Conservation (phyloP, 768 basidiomycete genomes). For the Rubroboletus satanas region DNA sequence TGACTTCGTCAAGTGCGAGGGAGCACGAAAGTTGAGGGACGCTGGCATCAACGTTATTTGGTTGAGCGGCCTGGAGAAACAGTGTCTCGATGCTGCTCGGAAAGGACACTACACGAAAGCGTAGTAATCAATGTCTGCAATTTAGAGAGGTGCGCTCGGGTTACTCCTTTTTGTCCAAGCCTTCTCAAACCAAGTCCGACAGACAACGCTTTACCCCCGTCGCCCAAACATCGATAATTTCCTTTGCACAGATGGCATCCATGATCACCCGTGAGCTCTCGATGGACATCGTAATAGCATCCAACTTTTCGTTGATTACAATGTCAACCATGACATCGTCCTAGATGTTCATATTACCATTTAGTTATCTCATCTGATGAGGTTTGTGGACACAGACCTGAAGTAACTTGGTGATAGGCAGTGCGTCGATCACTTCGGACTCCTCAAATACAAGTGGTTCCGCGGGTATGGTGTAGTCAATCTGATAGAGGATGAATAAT, state of each 20-base stretch:
- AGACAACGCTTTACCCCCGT: slow-evolving; percentile 14
- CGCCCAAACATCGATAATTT: slow-evolving; percentile 21
- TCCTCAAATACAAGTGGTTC: slow-evolving; percentile 4
- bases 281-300: slow-evolving; percentile 20
- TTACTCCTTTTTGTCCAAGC: neutral
- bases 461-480: slow-evolving; percentile 35
- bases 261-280: slow-evolving; percentile 20
- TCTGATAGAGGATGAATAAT: slow-evolving; percentile 18
- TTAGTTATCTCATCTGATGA: neutral
- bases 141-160: slow-evolving; percentile 3
- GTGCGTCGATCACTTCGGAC: slow-evolving; percentile 10
- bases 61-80: slow-evolving; percentile 67
- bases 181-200: neutral
- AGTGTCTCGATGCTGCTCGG: slow-evolving; percentile 80
- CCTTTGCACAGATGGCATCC: slow-evolving; percentile 11
- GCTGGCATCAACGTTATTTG: slow-evolving; percentile 76
- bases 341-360: slow-evolving; percentile 11
- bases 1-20: slow-evolving; percentile 94
- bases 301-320: slow-evolving; percentile 15
- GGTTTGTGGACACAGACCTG: slow-evolving; percentile 19
- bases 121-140: neutral
- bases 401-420: slow-evolving; percentile 23
- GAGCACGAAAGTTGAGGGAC: slow-evolving; percentile 64
- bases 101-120: slow-evolving; percentile 38
- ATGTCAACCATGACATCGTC: slow-evolving; percentile 36